phyloP scores from a whole-genome alignment of 1,284 basidiomycete genomes.

The Fomitopsis palustris region DNA sequence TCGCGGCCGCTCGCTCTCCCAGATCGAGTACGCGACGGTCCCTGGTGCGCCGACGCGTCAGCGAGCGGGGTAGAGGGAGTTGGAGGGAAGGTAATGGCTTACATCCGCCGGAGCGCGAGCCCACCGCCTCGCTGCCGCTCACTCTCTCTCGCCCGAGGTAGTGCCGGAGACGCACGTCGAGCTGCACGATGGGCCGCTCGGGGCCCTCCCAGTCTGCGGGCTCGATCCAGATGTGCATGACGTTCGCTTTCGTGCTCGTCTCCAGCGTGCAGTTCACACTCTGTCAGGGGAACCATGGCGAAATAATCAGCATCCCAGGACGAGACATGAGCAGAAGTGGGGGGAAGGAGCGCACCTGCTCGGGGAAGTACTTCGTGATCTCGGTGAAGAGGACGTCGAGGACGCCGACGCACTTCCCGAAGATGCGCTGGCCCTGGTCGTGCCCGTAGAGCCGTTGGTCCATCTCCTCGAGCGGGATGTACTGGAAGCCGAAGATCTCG shows the following conservation, averaged over 20 bases:
- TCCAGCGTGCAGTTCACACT: constrained; percentile 62
- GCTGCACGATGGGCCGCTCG: constrained; percentile 36
- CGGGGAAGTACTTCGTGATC: constrained; percentile 61
- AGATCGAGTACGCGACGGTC: constrained; percentile 5
- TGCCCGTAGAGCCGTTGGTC: constrained; percentile 78
- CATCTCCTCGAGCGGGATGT: constrained; percentile 86
- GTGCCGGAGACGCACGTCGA: constrained; percentile 36
- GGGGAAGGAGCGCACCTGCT: constrained; percentile 55
- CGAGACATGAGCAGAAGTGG: not conserved
- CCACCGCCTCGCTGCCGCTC: not conserved
- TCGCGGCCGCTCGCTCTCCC: not conserved
- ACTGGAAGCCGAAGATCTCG: constrained; percentile 92
- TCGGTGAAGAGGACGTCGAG: constrained; percentile 72
- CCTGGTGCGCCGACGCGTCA: not conserved
- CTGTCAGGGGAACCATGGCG: not conserved
- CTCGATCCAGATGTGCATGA: constrained; percentile 65
- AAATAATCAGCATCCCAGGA: not conserved
- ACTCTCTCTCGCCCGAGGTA: not conserved
- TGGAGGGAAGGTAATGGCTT: not conserved
- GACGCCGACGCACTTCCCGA: constrained; percentile 71
- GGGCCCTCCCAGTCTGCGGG: constrained; percentile 47
- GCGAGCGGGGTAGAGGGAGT: not conserved
- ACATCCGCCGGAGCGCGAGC: not conserved
- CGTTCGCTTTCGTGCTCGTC: constrained; percentile 36
- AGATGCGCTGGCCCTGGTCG: constrained; percentile 67